Conservation (phyloP, 75 land plant species). For the Pinus albicaulis region DNA sequence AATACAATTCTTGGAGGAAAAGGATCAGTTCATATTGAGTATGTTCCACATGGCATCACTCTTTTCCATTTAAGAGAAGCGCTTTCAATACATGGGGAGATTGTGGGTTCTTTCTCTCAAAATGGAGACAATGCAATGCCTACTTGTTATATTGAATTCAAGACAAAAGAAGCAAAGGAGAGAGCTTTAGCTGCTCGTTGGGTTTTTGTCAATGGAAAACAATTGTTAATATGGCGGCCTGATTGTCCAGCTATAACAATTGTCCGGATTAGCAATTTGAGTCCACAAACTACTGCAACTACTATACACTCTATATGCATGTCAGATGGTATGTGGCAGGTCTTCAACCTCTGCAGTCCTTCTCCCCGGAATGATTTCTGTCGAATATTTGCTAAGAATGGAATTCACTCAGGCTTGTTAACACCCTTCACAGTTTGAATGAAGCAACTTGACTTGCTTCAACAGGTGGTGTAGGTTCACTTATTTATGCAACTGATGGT, state of each 20-base stretch:
- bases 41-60: conserved; percentile 1
- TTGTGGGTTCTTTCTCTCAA: not conserved
- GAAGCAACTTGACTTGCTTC: too few relatives aligned
- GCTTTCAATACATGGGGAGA: conserved; percentile 2
- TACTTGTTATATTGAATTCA: conserved; percentile 7
- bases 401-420: too few relatives aligned
- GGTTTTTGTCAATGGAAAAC: conserved; percentile 10
- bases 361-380: too few relatives aligned
- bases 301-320: conserved; percentile 3
- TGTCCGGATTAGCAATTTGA: conserved; percentile 7
- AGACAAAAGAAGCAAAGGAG: conserved; percentile 3
- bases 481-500: too few relatives aligned
- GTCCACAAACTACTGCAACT: not conserved
- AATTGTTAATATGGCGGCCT: not conserved
- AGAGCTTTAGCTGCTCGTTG: conserved; percentile 11
- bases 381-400: too few relatives aligned
- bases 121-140: not conserved
- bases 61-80: not conserved
- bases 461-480: too few relatives aligned
- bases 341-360: too few relatives aligned
- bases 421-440: too few relatives aligned
- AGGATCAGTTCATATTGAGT: conserved; percentile 3
- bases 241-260: conserved; percentile 4
- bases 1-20: conserved; percentile 5
- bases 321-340: conserved; percentile 7